Evolutionary conservation across 257 asterid genomes (phyloP).

Genomic region (Przewalskia tangutica): DNA sequence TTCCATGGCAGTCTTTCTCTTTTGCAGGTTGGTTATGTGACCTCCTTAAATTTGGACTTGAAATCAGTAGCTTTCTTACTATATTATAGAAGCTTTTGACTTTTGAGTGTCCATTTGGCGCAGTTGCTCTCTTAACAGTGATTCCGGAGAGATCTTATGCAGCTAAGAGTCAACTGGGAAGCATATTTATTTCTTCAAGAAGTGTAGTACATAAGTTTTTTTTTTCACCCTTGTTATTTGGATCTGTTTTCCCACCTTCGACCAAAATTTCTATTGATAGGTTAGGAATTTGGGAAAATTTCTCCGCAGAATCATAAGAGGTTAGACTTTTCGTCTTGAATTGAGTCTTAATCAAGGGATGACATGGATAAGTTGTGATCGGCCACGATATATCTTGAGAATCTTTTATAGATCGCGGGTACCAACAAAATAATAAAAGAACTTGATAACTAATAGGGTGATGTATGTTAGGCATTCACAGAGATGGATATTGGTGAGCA

Average conservation of each 20-base stretch:
- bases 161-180: not conserved
- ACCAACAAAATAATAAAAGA: not conserved
- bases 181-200: not conserved
- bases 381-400: not conserved
- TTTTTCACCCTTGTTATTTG: not conserved
- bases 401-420: not conserved
- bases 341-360: not conserved
- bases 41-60: not conserved
- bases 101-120: not conserved
- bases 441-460: not conserved
- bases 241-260: not conserved
- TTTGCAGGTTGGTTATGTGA: not conserved
- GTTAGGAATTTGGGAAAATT: not conserved
- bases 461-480: not conserved
- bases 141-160: not conserved
- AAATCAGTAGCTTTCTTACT: not conserved
- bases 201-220: not conserved
- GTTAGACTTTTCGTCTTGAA: not conserved
- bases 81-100: not conserved
- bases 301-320: not conserved
- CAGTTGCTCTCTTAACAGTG: not conserved
- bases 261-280: not conserved
- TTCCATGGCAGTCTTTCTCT: not conserved
- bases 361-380: not conserved
- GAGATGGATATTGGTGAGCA: not conserved